Conservation (phyloP, 495 filamentous ascomycete genomes). For the Podospora conica region DNA sequence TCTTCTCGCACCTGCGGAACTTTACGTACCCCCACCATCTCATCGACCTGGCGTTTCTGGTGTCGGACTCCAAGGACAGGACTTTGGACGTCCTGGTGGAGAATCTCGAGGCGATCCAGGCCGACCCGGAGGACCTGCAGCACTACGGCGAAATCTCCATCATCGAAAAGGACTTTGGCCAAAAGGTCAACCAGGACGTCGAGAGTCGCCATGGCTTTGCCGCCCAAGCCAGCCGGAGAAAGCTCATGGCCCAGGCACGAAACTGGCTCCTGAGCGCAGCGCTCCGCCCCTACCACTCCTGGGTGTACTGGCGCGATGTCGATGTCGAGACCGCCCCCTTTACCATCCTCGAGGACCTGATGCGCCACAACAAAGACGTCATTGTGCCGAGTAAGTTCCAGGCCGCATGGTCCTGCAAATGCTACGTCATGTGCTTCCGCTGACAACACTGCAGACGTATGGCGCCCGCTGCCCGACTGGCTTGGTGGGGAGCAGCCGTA, state of each 20-base stretch:
- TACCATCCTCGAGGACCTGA: constrained; percentile 95
- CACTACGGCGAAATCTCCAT: constrained; percentile 96
- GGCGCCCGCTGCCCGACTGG: constrained; percentile 98
- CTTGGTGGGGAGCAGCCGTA: constrained; percentile 98
- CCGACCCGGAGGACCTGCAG: constrained; percentile 64
- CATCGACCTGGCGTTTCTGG: constrained; percentile 93
- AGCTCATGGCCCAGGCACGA: constrained; percentile 95
- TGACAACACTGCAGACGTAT: constrained; percentile 64
- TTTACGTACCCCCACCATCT: constrained; percentile 96
- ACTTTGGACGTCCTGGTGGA: constrained; percentile 71
- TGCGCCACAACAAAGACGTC: constrained; percentile 98
- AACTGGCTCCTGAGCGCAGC: constrained; percentile 97
- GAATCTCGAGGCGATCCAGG: constrained; percentile 75
- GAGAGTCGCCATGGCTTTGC: constrained; percentile 97
- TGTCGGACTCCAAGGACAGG: constrained; percentile 93
- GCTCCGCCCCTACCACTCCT: constrained; percentile 88
- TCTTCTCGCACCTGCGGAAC: constrained; percentile 92
- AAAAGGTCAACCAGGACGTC: constrained; percentile 95
- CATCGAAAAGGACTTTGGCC: constrained; percentile 98
- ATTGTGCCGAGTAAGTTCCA: constrained; percentile 91
- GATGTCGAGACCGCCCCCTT: constrained; percentile 96
- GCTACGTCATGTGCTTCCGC: constrained; percentile 1
- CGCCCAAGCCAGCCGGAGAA: constrained; percentile 86
- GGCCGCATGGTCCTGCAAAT: not conserved
- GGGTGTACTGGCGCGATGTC: constrained; percentile 99